Evolutionary conservation across 805 yeast species (phyloP), one percentile per base, ranked within the genome.

Genomic region (Allodekkera sacchari): DNA sequence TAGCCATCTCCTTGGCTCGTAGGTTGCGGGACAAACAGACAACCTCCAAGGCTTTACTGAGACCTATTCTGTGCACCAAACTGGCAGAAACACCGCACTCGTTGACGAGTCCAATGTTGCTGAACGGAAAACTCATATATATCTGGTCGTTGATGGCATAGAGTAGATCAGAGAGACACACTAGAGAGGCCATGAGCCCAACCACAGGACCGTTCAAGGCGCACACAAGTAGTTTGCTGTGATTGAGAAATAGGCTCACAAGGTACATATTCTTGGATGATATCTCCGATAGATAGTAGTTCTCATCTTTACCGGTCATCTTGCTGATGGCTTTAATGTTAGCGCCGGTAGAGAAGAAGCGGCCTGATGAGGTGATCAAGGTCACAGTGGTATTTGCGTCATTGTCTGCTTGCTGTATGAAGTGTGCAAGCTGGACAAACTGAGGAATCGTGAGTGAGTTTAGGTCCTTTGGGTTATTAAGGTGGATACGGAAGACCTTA

Each of bases 131-230:
- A 47, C 77, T 68, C 39, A 84, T 48, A 47, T 57, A 75, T n/a
- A 75, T 70, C 23, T 66, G 61, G 28, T 66, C 70, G 45, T 77
- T 73, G 42, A 66, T 70, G 10, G 79, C 77, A 49, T 83, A 84
- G 7, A 85, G 65, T 37, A 85, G 64, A 55, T 85, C 96, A 55
- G 82, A 74, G 33, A 81, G 58, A n/a, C 79, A 71, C 9, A 83
- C 77, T 32, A 85, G 53, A 0, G 87, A 85, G 3, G 88, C 74
- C 20, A 77, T 63, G 36, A 85, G 65, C 0, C 96, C 96, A 36
- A 85, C 69, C 5, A 75, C 94, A 0, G 96, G 95, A 1, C 96
- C 96, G 50, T 85, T 85, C 35, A 85, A 63, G 4, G 85, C 88
- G 27, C 74, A 72, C 18, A 76, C 76, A 22, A 85, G 58, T 7